Evolutionary conservation across 83 land plant species (phyloP), one percentile per base, ranked within the genome.

Genomic region (Picea engelmannii): DNA sequence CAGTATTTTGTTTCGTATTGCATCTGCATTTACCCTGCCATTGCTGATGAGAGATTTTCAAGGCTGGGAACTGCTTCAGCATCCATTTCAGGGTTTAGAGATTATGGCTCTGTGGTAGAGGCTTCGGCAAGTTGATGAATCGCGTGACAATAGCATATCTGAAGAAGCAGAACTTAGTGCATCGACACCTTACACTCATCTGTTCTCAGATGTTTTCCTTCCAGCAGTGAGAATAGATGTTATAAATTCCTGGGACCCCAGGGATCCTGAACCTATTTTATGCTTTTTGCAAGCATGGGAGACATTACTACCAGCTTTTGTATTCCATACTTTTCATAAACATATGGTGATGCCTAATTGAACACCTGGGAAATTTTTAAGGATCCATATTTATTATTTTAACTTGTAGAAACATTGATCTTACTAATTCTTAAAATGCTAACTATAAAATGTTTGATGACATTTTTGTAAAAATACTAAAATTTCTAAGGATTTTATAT

Each of bases 231-330:
- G 96, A 71, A 88, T 90, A 74, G 89, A 95, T 47, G 91, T 91
- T 5, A 93, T 88, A 38, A 95, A 93, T 78, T 79, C 89, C 2
- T 38, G 5, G 40, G 40, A 27, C 1, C 1, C 31, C 2, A 87
- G 98, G 76, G 96, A 94, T 40, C 98, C 97, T 3, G 98, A 95
- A 71, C 99, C 98, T 11, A 94, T 97, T 91, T 86, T 97, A 62
- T 67, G 88, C 76, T 94, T 95, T 76, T 74, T 94, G 78, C 96
- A 97, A 66, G 71, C 80, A 21, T 92, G 97, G 99, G 98, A 97
- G 23, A 87, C 86, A 81, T 76, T 95, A 81, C 84, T 97, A 13
- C 98, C 99, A 17, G 80, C 90, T 27, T 84, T 89, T 7, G 87
- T 91, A 12, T 88, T 94, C 31, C 93, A 95, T 13, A 86, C 78